Evolutionary conservation across 257 asterid genomes (phyloP).

Genomic region (Plantago ovata): DNA sequence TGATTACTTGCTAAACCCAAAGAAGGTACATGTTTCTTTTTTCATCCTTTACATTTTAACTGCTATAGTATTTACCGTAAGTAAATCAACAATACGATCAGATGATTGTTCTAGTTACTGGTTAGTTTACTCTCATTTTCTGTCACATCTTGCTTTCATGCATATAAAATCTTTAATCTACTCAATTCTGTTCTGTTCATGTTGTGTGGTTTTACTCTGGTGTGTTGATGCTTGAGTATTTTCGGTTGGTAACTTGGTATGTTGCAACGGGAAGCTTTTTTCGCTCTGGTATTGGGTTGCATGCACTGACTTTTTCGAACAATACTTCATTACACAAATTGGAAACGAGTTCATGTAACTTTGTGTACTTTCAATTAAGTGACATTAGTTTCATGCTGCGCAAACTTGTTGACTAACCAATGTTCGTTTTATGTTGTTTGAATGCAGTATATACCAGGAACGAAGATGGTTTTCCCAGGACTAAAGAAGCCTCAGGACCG

Average conservation of each 20-base stretch:
- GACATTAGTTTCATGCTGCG: too few species aligned
- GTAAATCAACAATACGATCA: too few species aligned
- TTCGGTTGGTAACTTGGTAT: background rate
- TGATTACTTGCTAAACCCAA: conserved; percentile 78
- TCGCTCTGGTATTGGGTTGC: too few species aligned
- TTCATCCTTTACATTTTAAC: background rate
- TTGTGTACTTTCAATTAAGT: too few species aligned
- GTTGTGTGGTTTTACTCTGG: background rate
- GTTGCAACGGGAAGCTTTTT: too few species aligned
- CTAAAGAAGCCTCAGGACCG: conserved; percentile 90
- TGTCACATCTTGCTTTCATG: too few species aligned
- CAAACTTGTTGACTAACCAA: background rate
- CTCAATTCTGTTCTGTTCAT: too few species aligned
- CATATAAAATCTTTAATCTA: too few species aligned
- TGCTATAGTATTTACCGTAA: background rate
- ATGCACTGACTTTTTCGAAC: too few species aligned
- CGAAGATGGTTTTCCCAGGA: conserved; percentile 95
- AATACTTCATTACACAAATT: too few species aligned
- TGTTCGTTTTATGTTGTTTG: background rate
- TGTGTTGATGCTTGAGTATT: background rate
- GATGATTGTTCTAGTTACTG: background rate
- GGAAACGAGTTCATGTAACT: too few species aligned
- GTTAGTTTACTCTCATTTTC: too few species aligned
- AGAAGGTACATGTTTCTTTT: conserved; percentile 46
- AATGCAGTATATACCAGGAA: conserved; percentile 81